Conservation (phyloP, 2,329 filamentous ascomycete genomes). For the Colletotrichum sansevieriae region DNA sequence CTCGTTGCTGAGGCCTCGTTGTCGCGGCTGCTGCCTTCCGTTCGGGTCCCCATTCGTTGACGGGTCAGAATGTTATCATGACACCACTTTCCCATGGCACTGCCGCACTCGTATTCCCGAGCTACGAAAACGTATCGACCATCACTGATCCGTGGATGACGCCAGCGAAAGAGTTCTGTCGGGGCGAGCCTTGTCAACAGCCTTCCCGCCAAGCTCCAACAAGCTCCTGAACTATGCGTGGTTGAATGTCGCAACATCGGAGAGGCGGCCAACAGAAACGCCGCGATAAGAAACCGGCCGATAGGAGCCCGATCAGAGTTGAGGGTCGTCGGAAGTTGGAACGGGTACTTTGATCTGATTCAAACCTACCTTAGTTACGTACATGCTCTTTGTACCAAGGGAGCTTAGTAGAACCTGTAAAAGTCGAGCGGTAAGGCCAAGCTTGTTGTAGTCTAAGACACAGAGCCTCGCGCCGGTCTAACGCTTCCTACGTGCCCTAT, state of each 20-base stretch:
- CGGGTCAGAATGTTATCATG: conserved; percentile 30
- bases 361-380: not conserved
- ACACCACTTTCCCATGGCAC: conserved; percentile 29
- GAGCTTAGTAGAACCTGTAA: conserved; percentile 1
- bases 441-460: conserved; percentile 31
- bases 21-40: conserved; percentile 31
- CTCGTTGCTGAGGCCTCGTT: conserved; percentile 12
- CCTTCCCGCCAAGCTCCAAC: conserved; percentile 29
- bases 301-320: conserved; percentile 26
- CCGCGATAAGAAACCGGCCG: conserved; percentile 25
- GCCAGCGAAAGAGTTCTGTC: conserved; percentile 1
- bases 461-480: conserved; percentile 34
- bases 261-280: conserved; percentile 30
- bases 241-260: conserved; percentile 16
- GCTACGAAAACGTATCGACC: conserved; percentile 18
- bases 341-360: conserved; percentile 28
- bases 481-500: conserved; percentile 23
- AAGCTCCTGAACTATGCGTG: conserved; percentile 24
- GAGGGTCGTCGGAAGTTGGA: conserved; percentile 29
- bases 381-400: not conserved
- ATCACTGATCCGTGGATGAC: conserved; percentile 10
- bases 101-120: conserved; percentile 23
- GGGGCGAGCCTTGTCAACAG: conserved; percentile 17
- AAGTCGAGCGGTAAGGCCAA: conserved; percentile 19
- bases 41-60: conserved; percentile 31